Evolutionary conservation across 306 rosid species (phyloP), one percentile per base, ranked within the genome.

Genomic region (Vachellia pachyceras): DNA sequence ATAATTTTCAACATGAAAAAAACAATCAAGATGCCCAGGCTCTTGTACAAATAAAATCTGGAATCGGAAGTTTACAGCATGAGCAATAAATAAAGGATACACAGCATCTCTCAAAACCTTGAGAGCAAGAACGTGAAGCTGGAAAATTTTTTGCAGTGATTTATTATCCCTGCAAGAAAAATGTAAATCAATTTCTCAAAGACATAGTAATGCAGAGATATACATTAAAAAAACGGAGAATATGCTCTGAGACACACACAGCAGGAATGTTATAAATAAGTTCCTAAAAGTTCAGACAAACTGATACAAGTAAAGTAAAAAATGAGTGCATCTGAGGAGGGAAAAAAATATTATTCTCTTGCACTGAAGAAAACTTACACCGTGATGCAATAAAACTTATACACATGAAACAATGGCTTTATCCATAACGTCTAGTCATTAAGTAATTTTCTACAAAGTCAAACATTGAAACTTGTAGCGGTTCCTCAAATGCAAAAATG

Each of bases 41-140:
- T 75, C 25, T 18, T 58, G 8, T 20, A 44, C 23, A 83, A 67
- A 85, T 77, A 67, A 60, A 60, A 60, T 60, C 66, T 42, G 55
- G 17, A 66, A 79, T 80, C 77, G 63, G n/a, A 49, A 78, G 58
- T 79, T 72, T 45, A 77, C 63, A 69, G 82, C 76, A 69, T 46
- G 44, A 80, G 64, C 73, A 84, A 78, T 33, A 77, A 17, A 79
- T 44, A 79, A 87, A 93, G 99, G 99, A 95, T 95, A 95, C 99
- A 93, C 94, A 13, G 99, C 99, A 83, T 91, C 98, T 88, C 90
- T 90, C 80, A 95, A 90, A 69, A 95, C 99, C 80, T 90, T 97
- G 81, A 95, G 87, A 73, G 97, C 86, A 78, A 93, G 90, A 84
- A 90, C 87, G 80, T 95, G 99, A 71, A 93, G 96, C 82, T 82